Conservation (phyloP, 495 filamentous ascomycete genomes). For the Xylaria longipes region DNA sequence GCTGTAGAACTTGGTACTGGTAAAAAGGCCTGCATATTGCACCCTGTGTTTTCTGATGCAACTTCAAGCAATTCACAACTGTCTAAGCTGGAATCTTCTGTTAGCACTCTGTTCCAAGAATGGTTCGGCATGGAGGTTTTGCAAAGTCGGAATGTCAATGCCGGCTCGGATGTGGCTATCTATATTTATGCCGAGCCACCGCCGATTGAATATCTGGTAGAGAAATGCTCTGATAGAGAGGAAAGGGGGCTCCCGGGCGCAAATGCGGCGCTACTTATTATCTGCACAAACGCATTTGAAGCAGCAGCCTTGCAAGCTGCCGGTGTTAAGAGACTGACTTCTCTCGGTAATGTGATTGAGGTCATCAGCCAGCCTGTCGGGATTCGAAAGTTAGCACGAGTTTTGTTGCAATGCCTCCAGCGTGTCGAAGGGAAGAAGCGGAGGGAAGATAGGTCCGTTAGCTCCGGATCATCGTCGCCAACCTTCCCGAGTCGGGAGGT, state of each 20-base stretch:
- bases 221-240: constrained; percentile 23
- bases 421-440: neutral
- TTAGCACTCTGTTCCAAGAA: constrained; percentile 29
- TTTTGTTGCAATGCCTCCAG: neutral
- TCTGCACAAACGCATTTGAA: constrained; percentile 37
- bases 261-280: constrained; percentile 31
- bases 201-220: constrained; percentile 30
- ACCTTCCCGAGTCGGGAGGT: neutral
- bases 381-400: constrained; percentile 31
- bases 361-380: constrained; percentile 38
- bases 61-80: neutral
- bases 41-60: neutral
- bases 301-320: constrained; percentile 33
- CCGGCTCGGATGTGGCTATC: constrained; percentile 27
- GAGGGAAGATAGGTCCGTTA: neutral
- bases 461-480: neutral
- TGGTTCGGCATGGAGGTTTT: constrained; percentile 36
- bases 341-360: constrained; percentile 34
- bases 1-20: neutral
- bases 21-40: neutral
- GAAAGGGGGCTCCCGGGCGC: constrained; percentile 19
- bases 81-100: constrained; percentile 29
- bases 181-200: constrained; percentile 38
- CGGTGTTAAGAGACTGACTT: constrained; percentile 28
- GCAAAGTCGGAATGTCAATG: constrained; percentile 23